Evolutionary conservation across 2,329 filamentous ascomycete genomes (phyloP).

Genomic region (Colletotrichum eremochloae): DNA sequence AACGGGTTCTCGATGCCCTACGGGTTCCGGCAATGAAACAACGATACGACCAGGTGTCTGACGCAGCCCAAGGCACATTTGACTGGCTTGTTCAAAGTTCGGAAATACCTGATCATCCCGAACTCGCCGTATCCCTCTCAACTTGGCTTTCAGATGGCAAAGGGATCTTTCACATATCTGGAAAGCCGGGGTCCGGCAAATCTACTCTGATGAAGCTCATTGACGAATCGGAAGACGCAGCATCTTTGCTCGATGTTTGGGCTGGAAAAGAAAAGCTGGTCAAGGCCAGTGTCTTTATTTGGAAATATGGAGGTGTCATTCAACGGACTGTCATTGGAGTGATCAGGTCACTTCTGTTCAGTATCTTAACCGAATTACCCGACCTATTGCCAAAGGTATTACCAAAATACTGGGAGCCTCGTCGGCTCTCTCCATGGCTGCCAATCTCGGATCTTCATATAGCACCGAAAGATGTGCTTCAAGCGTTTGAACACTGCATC

Average conservation of each 20-base stretch:
- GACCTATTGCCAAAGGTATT: background rate
- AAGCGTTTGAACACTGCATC: background rate
- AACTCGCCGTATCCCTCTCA: background rate
- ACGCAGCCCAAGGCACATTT: background rate
- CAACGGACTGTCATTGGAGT: background rate
- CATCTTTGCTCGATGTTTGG: background rate
- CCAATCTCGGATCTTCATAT: background rate
- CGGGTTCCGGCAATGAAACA: background rate
- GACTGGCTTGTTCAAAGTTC: background rate
- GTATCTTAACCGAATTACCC: background rate
- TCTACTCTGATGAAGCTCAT: slow-evolving; percentile 56
- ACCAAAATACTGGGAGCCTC: background rate
- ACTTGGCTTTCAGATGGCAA: slow-evolving; percentile 47
- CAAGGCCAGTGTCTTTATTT: background rate
- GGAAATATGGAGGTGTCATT: background rate
- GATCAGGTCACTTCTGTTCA: background rate
- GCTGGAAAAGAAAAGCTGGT: background rate
- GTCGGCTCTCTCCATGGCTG: background rate
- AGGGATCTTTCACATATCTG: slow-evolving; percentile 51
- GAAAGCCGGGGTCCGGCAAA: slow-evolving; percentile 58
- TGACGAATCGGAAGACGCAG: background rate
- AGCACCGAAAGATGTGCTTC: background rate
- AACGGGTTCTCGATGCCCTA: background rate
- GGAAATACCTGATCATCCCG: background rate
- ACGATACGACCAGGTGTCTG: background rate